Evolutionary conservation across 2,329 filamentous ascomycete genomes (phyloP).

Genomic region (Curvularia sp.): DNA sequence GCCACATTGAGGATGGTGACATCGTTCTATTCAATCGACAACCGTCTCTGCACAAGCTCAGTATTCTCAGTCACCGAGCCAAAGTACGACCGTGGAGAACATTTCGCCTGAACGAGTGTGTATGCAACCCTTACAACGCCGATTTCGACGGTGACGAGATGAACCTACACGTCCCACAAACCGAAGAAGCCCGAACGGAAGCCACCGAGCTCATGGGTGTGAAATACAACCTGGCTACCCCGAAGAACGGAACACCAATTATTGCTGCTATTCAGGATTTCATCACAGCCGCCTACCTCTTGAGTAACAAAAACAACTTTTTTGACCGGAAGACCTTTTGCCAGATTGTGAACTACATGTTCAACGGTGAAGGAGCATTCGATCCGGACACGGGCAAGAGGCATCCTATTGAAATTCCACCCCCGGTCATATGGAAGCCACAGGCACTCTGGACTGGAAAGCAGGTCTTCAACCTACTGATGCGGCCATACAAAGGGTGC

Average conservation of each 20-base stretch:
- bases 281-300: conserved; percentile 90
- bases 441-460: conserved; percentile 94
- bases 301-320: conserved; percentile 92
- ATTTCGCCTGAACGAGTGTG: conserved; percentile 96
- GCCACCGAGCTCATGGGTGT: conserved; percentile 97
- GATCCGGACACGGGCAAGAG: conserved; percentile 56
- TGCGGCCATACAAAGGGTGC: conserved; percentile 86
- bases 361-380: conserved; percentile 68
- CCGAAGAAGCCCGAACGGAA: conserved; percentile 93
- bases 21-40: conserved; percentile 98
- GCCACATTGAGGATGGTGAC: conserved; percentile 93
- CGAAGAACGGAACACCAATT: conserved; percentile 96
- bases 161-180: conserved; percentile 98
- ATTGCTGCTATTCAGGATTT: conserved; percentile 99
- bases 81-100: conserved; percentile 95
- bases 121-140: conserved; percentile 96
- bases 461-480: conserved; percentile 89
- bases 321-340: conserved; percentile 88
- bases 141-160: conserved; percentile 99
- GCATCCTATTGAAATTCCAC: conserved; percentile 80
- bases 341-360: conserved; percentile 93
- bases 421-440: conserved; percentile 85
- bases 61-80: conserved; percentile 94
- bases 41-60: conserved; percentile 96
- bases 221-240: conserved; percentile 93